Percentiles rank a stretch among this genome's conserved stretches.
These are phyloP conservation scores for Salix dunnii DNA, from an alignment of 345 rosid species.

Conservation along the genomic window DNA sequence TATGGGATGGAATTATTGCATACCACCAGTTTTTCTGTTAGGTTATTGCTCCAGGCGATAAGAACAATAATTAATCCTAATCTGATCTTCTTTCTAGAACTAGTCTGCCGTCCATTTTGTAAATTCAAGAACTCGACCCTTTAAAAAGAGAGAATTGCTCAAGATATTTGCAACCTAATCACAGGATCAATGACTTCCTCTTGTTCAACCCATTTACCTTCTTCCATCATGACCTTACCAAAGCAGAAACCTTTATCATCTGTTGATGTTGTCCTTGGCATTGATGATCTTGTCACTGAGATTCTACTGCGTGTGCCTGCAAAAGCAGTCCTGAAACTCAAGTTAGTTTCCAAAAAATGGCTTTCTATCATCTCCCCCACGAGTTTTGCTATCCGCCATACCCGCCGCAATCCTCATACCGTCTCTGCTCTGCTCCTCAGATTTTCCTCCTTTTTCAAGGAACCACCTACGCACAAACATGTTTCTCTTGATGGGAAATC, in stretches of 20 bases:
- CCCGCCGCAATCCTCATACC: neutral
- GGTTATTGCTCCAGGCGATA: too few relatives aligned
- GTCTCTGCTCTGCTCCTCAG: neutral
- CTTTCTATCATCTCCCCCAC: constrained; percentile 7
- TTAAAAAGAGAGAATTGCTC: too few relatives aligned
- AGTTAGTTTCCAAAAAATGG: constrained; percentile 15
- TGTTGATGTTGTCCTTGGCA: neutral
- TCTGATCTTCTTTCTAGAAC: too few relatives aligned
- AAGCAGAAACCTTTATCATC: neutral
- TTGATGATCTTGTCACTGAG: constrained; percentile 2
- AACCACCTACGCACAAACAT: neutral
- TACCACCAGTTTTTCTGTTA: too few relatives aligned
- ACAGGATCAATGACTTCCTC: neutral
- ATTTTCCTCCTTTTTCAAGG: neutral
- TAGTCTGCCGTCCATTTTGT: too few relatives aligned
- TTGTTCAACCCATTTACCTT: neutral
- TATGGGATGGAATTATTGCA: too few relatives aligned
- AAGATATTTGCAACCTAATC: too few relatives aligned
- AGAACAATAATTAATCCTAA: too few relatives aligned
- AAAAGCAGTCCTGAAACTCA: constrained; percentile 6
- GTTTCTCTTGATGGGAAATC: constrained; percentile 2
- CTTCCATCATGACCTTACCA: neutral
- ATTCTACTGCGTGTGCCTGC: constrained; percentile 9
- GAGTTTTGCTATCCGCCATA: constrained; percentile 12
- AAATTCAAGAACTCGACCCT: too few relatives aligned